These are phyloP conservation scores for Boletus vermiculosoides DNA, from an alignment of 768 basidiomycete genomes.

Conservation along the genomic window DNA sequence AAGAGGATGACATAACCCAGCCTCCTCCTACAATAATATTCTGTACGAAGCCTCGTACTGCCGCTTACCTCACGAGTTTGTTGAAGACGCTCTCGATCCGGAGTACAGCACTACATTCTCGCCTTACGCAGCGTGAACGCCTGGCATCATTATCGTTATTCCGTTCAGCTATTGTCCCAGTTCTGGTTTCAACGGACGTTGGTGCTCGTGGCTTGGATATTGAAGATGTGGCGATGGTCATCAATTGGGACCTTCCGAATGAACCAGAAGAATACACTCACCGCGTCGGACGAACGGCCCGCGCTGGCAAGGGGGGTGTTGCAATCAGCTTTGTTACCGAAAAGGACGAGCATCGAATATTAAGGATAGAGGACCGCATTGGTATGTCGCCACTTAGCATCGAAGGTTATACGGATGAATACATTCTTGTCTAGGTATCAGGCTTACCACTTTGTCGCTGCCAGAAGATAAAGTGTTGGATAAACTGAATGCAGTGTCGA, in stretches of 20 bases:
- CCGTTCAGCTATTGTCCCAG: conserved; percentile 81
- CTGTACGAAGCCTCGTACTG: conserved; percentile 79
- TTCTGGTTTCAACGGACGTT: conserved; percentile 93
- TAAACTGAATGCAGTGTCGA: conserved; percentile 83
- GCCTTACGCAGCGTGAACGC: conserved; percentile 89
- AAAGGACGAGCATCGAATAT: conserved; percentile 79
- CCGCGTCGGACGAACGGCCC: conserved; percentile 90
- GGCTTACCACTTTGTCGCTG: conserved; percentile 69
- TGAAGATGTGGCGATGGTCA: conserved; percentile 91
- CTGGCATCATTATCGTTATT: conserved; percentile 83
- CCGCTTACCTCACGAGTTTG: conserved; percentile 81
- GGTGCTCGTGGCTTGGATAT: conserved; percentile 95
- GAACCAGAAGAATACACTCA: conserved; percentile 95
- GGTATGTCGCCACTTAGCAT: conserved; percentile 47
- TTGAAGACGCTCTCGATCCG: conserved; percentile 79
- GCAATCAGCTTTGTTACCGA: conserved; percentile 96
- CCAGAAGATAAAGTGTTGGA: conserved; percentile 83
- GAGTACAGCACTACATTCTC: conserved; percentile 88
- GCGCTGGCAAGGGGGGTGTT: conserved; percentile 84
- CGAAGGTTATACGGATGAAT: background rate
- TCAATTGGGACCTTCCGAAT: conserved; percentile 95
- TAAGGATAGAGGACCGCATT: conserved; percentile 83
- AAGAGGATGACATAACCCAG: conserved; percentile 56
- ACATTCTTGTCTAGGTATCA: conserved; percentile 51
- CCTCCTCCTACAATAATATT: conserved; percentile 98